These are phyloP conservation scores for Cenchrus purpureus DNA, from an alignment of 176 grass and related monocot genomes.

Conservation along the genomic window DNA sequence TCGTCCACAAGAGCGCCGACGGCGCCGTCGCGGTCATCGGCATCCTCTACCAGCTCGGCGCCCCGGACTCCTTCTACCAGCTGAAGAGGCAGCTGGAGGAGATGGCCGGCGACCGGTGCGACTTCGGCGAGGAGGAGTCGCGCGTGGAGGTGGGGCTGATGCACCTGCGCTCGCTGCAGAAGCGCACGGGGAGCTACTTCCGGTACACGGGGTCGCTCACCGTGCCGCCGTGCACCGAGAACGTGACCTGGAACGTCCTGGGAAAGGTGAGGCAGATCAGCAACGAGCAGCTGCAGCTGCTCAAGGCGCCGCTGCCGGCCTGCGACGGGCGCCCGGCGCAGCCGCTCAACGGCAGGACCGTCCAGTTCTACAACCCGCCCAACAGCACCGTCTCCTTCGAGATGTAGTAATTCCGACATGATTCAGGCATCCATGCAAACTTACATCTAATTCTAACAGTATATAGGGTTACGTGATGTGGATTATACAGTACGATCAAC, in stretches of 20 bases:
- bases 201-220: constrained; percentile 75
- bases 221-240: constrained; percentile 79
- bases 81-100: constrained; percentile 42
- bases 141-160: constrained; percentile 5
- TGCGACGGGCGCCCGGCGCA: constrained; percentile 54
- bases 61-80: constrained; percentile 70
- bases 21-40: constrained; percentile 43
- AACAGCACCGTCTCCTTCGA: constrained; percentile 31
- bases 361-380: constrained; percentile 58
- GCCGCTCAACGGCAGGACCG: constrained; percentile 55
- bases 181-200: constrained; percentile 67
- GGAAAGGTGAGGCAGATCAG: constrained; percentile 70
- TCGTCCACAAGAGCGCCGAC: constrained; percentile 57
- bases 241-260: constrained; percentile 69
- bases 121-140: constrained; percentile 44
- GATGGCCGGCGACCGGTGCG: constrained; percentile 34
- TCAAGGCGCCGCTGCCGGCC: constrained; percentile 39
- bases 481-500: no score
- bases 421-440: no score
- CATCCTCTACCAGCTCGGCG: constrained; percentile 60
- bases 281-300: constrained; percentile 51
- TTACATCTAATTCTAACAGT: no score
- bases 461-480: no score
- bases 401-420: no score
- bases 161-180: constrained; percentile 48